These are phyloP conservation scores for Vanderwaltozyma yarrowii DNA, from an alignment of 805 yeast species.

Conservation along the genomic window DNA sequence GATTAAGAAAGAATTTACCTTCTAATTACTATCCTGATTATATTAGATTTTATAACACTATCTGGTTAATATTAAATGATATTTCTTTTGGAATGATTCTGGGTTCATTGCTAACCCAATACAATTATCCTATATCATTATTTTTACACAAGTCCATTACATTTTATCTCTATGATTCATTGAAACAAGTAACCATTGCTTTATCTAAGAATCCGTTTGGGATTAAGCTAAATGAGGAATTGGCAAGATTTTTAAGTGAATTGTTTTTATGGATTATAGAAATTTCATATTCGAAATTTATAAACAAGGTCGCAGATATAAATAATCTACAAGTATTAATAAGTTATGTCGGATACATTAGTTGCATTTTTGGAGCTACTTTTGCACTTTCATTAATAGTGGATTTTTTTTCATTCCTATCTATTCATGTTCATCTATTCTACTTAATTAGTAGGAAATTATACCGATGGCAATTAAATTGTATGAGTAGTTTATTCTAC, in stretches of 20 bases:
- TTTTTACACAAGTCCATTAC: constrained; percentile 22
- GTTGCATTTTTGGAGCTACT: constrained; percentile 53
- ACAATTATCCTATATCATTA: constrained; percentile 29
- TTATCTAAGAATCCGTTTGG: constrained; percentile 90
- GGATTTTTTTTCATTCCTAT: constrained; percentile 53
- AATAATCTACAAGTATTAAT: constrained; percentile 24
- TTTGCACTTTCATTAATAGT: constrained; percentile 54
- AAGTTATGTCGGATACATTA: constrained; percentile 29
- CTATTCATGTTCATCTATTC: constrained; percentile 67
- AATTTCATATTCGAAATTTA: constrained; percentile 40
- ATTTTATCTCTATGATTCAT: constrained; percentile 30
- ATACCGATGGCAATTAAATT: constrained; percentile 62
- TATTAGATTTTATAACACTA: constrained; percentile 69
- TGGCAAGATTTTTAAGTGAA: constrained; percentile 79
- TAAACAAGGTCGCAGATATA: constrained; percentile 15
- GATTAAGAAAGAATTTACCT: constrained; percentile 25
- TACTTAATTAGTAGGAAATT: constrained; percentile 71
- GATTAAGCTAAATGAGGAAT: constrained; percentile 76
- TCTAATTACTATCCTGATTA: constrained; percentile 48
- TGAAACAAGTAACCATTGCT: constrained; percentile 50
- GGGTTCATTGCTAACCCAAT: constrained; percentile 37
- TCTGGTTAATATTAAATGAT: constrained; percentile 85
- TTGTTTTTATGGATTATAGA: constrained; percentile 75
- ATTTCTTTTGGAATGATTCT: constrained; percentile 60
- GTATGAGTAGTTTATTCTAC: constrained; percentile 64